Percentiles rank a stretch among this genome's conserved stretches.
These are phyloP conservation scores for Sarcomyxa edulis DNA, from an alignment of 768 basidiomycete genomes.

Conservation along the genomic window DNA sequence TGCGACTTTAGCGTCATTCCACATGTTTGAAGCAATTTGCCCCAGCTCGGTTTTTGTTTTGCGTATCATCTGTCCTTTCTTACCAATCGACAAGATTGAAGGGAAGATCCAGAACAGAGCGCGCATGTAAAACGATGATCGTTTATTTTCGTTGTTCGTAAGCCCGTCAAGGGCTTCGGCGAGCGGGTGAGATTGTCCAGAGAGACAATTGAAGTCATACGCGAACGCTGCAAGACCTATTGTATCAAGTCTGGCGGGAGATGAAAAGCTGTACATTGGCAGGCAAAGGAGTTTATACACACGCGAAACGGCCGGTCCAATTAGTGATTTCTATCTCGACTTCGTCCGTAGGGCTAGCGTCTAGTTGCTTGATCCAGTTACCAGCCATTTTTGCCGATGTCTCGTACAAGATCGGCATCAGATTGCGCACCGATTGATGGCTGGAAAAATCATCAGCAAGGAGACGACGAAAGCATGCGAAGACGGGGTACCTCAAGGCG, in stretches of 20 bases:
- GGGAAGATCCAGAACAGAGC: slow-evolving; percentile 60
- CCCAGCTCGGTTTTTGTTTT: slow-evolving; percentile 50
- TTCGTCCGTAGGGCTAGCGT: slow-evolving; percentile 30
- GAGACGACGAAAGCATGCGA: slow-evolving; percentile 3
- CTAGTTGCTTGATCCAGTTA: slow-evolving; percentile 45
- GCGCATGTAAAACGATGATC: slow-evolving; percentile 59
- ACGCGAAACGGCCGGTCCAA: slow-evolving; percentile 62
- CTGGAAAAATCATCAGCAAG: slow-evolving; percentile 20
- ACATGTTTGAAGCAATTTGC: slow-evolving; percentile 43
- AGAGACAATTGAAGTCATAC: slow-evolving; percentile 55
- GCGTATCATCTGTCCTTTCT: slow-evolving; percentile 55
- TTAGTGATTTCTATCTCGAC: slow-evolving; percentile 48
- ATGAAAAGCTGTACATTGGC: slow-evolving; percentile 2
- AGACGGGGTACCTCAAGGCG: slow-evolving; percentile 41
- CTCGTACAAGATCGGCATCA: slow-evolving; percentile 49
- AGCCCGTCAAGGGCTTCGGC: slow-evolving; percentile 51
- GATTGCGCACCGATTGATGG: slow-evolving; percentile 46
- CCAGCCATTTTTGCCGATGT: slow-evolving; percentile 45
- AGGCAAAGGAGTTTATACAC: slow-evolving; percentile 14
- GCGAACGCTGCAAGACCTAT: slow-evolving; percentile 59
- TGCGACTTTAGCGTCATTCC: slow-evolving; percentile 45
- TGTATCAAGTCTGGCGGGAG: slow-evolving; percentile 43
- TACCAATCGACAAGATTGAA: slow-evolving; percentile 47
- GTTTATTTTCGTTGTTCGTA: slow-evolving; percentile 55
- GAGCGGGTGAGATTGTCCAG: slow-evolving; percentile 40